Conservation (phyloP, 208 protist genomes). For the Leishmania mexicana region DNA sequence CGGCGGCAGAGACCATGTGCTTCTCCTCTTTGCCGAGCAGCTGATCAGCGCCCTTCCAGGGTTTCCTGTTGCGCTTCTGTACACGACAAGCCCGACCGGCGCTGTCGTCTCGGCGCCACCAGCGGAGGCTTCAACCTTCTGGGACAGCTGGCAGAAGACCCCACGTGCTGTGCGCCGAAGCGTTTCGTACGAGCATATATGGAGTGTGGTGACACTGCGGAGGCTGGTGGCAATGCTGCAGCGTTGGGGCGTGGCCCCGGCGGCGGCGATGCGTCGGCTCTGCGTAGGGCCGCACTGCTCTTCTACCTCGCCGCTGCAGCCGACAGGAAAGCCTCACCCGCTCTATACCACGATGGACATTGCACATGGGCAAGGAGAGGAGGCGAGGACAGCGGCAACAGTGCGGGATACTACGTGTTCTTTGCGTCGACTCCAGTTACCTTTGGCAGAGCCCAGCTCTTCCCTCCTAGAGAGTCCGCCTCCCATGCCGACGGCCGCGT, state of each 20-base stretch:
- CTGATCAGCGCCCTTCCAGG: slow-evolving; percentile 28
- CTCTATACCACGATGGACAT: background rate
- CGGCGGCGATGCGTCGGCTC: slow-evolving; percentile 23
- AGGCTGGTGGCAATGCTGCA: slow-evolving; percentile 50
- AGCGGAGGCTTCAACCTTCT: slow-evolving; percentile 5
- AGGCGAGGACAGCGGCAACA: background rate
- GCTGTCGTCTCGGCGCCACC: slow-evolving; percentile 25
- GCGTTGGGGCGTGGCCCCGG: slow-evolving; percentile 38
- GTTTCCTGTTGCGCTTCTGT: slow-evolving; percentile 40
- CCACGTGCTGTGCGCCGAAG: slow-evolving; percentile 18
- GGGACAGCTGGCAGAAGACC: slow-evolving; percentile 30
- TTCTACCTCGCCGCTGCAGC: background rate
- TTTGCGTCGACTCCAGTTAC: background rate
- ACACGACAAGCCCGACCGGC: slow-evolving; percentile 42
- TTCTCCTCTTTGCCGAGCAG: slow-evolving; percentile 51
- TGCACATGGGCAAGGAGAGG: background rate
- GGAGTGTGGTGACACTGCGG: slow-evolving; percentile 48
- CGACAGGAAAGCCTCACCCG: background rate
- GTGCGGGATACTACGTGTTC: background rate
- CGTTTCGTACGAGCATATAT: slow-evolving; percentile 33
- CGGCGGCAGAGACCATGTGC: slow-evolving; percentile 3
- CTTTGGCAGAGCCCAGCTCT: slow-evolving; percentile 8
- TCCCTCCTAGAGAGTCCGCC: background rate
- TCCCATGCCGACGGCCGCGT: background rate
- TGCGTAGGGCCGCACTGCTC: background rate